A percentile compares a stretch with the other conserved stretches of the same genome.
These are phyloP conservation scores for Kodamaea neixiangensis DNA, from an alignment of 805 yeast genomes.

Conservation along the genomic window DNA sequence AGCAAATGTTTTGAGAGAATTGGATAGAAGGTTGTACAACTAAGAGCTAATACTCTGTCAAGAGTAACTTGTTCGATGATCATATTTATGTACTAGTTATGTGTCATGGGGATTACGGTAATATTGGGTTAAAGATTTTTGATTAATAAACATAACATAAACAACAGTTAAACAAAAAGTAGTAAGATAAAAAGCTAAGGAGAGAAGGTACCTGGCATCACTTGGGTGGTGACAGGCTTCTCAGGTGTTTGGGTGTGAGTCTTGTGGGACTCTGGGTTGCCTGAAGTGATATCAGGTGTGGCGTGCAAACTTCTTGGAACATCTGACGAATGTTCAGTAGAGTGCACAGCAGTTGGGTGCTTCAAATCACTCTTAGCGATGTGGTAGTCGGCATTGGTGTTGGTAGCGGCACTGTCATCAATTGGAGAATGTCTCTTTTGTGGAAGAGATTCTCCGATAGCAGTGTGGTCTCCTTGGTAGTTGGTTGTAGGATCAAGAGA, in stretches of 20 bases:
- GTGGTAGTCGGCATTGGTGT: neutral
- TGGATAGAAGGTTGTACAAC: constrained; percentile 56
- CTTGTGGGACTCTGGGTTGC: neutral
- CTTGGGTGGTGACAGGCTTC: neutral
- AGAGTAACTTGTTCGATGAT: neutral
- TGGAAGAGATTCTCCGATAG: neutral
- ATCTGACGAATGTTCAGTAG: neutral
- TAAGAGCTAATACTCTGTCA: neutral
- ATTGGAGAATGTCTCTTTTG: neutral
- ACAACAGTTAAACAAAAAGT: neutral
- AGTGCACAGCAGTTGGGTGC: neutral
- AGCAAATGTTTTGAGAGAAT: constrained; percentile 77
- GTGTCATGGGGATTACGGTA: neutral
- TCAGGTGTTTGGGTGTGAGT: neutral
- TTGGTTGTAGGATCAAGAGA: neutral
- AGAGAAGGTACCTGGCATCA: constrained; percentile 8
- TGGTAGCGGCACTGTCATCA: neutral
- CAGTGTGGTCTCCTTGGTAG: neutral
- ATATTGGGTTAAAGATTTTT: neutral
- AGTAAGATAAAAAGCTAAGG: neutral
- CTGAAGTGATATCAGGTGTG: neutral
- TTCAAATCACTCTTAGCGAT: neutral
- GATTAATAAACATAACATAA: neutral
- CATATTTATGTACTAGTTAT: neutral
- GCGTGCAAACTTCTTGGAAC: constrained; percentile 6